Conservation (phyloP, 108 stramenopile genomes). For the Nitzschia sp. region DNA sequence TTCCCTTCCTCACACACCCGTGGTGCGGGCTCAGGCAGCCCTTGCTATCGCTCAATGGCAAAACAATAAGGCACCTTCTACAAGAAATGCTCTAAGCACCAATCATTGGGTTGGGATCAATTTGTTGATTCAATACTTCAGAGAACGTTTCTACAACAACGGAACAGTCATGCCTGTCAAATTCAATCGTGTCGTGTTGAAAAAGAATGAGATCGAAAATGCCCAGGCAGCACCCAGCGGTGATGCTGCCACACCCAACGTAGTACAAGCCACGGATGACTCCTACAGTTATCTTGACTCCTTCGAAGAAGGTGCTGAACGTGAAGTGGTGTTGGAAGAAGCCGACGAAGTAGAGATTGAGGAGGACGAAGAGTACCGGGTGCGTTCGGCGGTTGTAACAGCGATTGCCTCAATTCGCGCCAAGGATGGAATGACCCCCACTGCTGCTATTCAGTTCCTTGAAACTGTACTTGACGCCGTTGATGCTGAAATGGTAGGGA, state of each 20-base stretch:
- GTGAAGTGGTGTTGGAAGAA: conserved; percentile 61
- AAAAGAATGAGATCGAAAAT: conserved; percentile 62
- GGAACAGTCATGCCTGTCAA: conserved; percentile 68
- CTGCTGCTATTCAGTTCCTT: conserved; percentile 60
- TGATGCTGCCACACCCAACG: conserved; percentile 37
- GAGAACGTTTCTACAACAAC: conserved; percentile 73
- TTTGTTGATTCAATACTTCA: conserved; percentile 79
- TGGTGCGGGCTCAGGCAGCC: conserved; percentile 77
- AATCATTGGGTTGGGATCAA: conserved; percentile 78
- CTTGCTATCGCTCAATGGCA: conserved; percentile 88
- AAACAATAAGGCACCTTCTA: conserved; percentile 80
- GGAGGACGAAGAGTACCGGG: conserved; percentile 86
- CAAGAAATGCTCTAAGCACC: conserved; percentile 57
- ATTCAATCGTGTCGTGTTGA: conserved; percentile 68
- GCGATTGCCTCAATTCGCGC: conserved; percentile 82
- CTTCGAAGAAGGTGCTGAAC: conserved; percentile 56
- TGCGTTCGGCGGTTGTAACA: conserved; percentile 70
- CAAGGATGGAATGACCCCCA: conserved; percentile 80
- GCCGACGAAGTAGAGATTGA: conserved; percentile 80
- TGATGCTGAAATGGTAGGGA: conserved; percentile 65
- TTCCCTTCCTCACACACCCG: conserved; percentile 81
- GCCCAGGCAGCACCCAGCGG: conserved; percentile 19
- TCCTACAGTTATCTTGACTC: conserved; percentile 76
- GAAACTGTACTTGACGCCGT: conserved; percentile 67
- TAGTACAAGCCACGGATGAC: conserved; percentile 43